Base-by-base conservation (phyloP, 139 green algal genomes). In the Volvox africanus region DNA sequence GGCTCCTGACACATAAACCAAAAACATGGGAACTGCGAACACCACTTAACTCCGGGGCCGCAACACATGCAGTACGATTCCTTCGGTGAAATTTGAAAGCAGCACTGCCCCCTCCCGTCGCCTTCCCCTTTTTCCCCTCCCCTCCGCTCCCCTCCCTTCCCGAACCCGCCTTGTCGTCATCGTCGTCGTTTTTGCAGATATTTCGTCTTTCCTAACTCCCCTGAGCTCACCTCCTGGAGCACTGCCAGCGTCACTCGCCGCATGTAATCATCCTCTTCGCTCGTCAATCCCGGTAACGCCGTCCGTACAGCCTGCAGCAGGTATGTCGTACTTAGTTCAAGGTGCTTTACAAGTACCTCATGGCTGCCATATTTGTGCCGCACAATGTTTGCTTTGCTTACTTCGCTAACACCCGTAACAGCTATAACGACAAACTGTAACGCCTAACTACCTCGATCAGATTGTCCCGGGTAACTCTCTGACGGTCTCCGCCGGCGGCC, bases 231-330 rank as follows among this genome's bases (percentile, higher is more conserved):
- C 86, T 83, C 37, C 32, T 90, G 86, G 0, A 90, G 28, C 1
- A 90, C 86, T 3, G 30, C 55, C 71, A 90, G 73, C 1, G 86
- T 19, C 44, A 90, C 73, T 55, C 62, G 71, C 73, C 73, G n/a
- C 0, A 69, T 30, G 30, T 84, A 90, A 32, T 83, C 73, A 21
- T 37, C 30, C 73, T 90, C 86, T 22, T 81, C 73, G 30, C 2
- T 35, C 21, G 69, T 84, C 1, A 90, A 55, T 0, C 32, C 86
- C 18, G 44, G 50, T 19, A 90, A 2, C 21, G 33, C 30, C 20
- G 55, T 32, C 9, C 9, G 21, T 6, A 90, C 28, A 22, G 86
- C 73, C 86, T 90, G 86, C 22, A 62, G 6, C 35, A 13, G 32
- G 76, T 55, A 19, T 3, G 44, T 55, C 44, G 5, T 55, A 61